Evolutionary conservation across 2,329 filamentous ascomycete genomes (phyloP).

Genomic region (Cladosporium sp.): DNA sequence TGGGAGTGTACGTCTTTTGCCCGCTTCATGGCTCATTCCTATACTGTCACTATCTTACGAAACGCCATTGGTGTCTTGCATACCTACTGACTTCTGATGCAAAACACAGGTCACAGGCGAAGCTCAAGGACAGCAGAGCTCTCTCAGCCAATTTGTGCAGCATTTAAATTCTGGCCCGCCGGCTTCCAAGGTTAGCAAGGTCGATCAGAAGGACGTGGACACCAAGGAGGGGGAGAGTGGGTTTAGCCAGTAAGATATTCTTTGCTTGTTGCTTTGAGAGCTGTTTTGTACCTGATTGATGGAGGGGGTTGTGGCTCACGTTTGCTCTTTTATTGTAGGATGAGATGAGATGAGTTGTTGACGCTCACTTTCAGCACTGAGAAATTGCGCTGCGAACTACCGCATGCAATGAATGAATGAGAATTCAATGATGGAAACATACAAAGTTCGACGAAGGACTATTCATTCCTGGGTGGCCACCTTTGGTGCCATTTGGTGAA

Average conservation of each 20-base stretch:
- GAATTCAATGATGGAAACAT: too few species aligned
- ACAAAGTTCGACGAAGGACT: too few species aligned
- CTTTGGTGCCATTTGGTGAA: too few species aligned
- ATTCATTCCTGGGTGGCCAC: too few species aligned
- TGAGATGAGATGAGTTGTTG: not conserved
- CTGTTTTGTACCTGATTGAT: not conserved
- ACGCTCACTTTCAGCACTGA: too few species aligned
- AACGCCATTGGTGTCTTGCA: too few species aligned
- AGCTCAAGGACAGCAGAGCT: constrained; percentile 68
- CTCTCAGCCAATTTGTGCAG: constrained; percentile 66
- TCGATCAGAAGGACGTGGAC: constrained; percentile 66
- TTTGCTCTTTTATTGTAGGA: not conserved
- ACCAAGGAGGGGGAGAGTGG: constrained; percentile 62
- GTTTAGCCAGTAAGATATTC: constrained; percentile 45
- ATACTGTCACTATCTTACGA: too few species aligned
- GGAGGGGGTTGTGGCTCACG: not conserved
- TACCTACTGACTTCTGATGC: not conserved
- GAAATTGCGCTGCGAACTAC: too few species aligned
- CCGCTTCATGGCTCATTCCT: not conserved
- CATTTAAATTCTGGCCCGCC: constrained; percentile 72
- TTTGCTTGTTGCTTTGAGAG: not conserved
- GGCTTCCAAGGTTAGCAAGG: constrained; percentile 66
- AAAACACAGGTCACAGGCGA: constrained; percentile 78
- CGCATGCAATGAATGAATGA: too few species aligned
- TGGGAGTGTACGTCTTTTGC: constrained; percentile 29